Evolutionary conservation across 2,329 filamentous ascomycete genomes (phyloP).

Genomic region (Venturia carpophila): DNA sequence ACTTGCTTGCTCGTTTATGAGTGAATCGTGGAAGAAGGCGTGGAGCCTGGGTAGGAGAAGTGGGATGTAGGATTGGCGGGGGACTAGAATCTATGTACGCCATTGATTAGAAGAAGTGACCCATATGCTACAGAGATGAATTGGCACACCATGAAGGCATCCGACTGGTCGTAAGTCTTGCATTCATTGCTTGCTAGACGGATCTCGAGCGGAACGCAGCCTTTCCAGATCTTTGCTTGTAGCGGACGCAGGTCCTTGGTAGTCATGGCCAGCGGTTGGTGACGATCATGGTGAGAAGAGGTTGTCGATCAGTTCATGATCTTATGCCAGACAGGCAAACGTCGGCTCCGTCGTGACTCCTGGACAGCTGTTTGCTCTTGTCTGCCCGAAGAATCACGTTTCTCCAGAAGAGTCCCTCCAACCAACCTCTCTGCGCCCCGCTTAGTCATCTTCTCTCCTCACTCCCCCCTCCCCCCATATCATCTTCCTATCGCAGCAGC

Average conservation of each 20-base stretch:
- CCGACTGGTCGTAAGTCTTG: conserved; percentile 51
- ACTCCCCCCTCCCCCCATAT: background rate
- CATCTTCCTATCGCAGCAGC: background rate
- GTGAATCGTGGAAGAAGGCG: conserved; percentile 50
- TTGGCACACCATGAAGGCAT: conserved; percentile 49
- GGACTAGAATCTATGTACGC: conserved; percentile 46
- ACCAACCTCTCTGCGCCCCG: background rate
- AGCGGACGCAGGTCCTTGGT: conserved; percentile 28
- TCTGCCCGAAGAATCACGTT: background rate
- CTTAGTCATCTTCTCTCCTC: background rate
- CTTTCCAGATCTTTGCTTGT: conserved; percentile 50
- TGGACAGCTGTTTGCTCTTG: conserved; percentile 3
- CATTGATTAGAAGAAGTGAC: conserved; percentile 4
- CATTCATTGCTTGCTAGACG: conserved; percentile 51
- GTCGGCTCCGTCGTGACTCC: conserved; percentile 2
- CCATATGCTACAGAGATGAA: background rate
- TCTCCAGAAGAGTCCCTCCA: background rate
- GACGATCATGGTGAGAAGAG: conserved; percentile 4
- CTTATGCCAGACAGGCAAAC: background rate
- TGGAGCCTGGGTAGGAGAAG: conserved; percentile 56
- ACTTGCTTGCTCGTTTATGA: conserved; percentile 51
- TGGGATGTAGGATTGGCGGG: conserved; percentile 61
- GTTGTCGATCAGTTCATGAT: background rate
- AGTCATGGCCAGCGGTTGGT: conserved; percentile 14
- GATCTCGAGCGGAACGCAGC: conserved; percentile 53